Evolutionary conservation across 441 rosid species (phyloP), one percentile per base, ranked within the genome.

Genomic region (Gossypium lobatum): DNA sequence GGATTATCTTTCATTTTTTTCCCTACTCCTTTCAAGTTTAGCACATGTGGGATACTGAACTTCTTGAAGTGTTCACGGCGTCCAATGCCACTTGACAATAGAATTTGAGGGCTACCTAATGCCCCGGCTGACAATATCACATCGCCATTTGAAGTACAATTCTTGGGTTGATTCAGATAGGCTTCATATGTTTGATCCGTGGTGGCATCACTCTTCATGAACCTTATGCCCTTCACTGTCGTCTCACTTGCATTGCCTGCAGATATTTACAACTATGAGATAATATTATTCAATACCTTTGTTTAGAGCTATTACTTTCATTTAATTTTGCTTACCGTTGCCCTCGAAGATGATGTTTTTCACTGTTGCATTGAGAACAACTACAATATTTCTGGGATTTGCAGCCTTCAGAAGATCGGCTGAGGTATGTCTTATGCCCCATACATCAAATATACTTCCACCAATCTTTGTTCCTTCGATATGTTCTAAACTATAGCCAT

Each of bases 51-150:
- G 77, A 92, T 89, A 37, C 82, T 65, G 53, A 86, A 77, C 64
- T 81, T 78, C 6, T 76, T 69, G 0, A 89, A 85, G 76, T 87
- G 89, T 18, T 84, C 75, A 4, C 70, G 77, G 0, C 92, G 92
- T 70, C 96, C 93, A 11, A 89, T 83, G 39, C 97, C 96, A 26
- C 95, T 90, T 50, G 89, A 76, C 80, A 89, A 62, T 1, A 92
- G 87, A 72, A 90, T 80, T 55, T 89, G 91, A 0, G 98, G 97
- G 74, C 97, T 91, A 45, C 95, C 95, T 72, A 89, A 52, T 76
- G 97, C 87, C 21, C 97, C 94, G 67, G 94, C 91, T 6, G 94
- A 80, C 70, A 91, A 80, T 58, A 91, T 88, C 25, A 90, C 86
- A 45, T 91, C 92, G 0, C 94, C 92, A 23, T 39, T 20, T 7